Percentiles rank a stretch among this genome's conserved stretches.
phyloP scores from a whole-genome alignment of 2,329 filamentous ascomycete species.

The Sclerotinia nivalis region DNA sequence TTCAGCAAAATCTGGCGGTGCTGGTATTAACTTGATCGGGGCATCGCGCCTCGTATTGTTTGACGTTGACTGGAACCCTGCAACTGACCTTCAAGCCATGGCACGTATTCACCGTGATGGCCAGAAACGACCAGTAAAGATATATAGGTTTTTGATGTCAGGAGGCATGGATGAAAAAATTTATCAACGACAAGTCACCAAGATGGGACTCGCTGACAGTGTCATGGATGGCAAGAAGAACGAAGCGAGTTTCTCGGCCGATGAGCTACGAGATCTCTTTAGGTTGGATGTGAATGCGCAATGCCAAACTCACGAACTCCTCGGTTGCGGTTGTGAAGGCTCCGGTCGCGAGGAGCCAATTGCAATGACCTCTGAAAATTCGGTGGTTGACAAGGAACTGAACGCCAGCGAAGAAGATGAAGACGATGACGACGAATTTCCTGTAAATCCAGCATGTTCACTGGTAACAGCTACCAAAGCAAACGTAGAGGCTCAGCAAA shows the following conservation, averaged over 20 bases:
- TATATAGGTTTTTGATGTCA: slow-evolving; percentile 68
- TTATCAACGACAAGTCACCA: slow-evolving; percentile 71
- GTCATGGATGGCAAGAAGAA: slow-evolving; percentile 67
- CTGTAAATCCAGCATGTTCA: slow-evolving; percentile 27
- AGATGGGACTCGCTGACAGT: slow-evolving; percentile 68
- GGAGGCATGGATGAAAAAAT: slow-evolving; percentile 75
- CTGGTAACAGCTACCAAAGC: slow-evolving; percentile 47
- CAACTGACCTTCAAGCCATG: slow-evolving; percentile 73
- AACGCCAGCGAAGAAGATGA: slow-evolving; percentile 27
- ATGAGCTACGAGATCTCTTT: slow-evolving; percentile 68
- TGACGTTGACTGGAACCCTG: slow-evolving; percentile 76
- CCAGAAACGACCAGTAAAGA: slow-evolving; percentile 66
- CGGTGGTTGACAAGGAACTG: slow-evolving; percentile 25
- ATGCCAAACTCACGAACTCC: slow-evolving; percentile 68
- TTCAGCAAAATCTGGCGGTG: slow-evolving; percentile 70
- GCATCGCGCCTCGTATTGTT: slow-evolving; percentile 70
- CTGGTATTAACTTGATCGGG: slow-evolving; percentile 69
- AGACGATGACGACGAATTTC: slow-evolving; percentile 40
- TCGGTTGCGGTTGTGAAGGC: slow-evolving; percentile 63
- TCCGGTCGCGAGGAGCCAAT: slow-evolving; percentile 43
- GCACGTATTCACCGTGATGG: slow-evolving; percentile 73
- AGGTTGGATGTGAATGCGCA: slow-evolving; percentile 59
- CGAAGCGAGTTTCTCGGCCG: slow-evolving; percentile 61
- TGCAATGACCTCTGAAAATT: slow-evolving; percentile 29
- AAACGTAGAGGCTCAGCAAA: slow-evolving; percentile 49